phyloP scores from a whole-genome alignment of 2,329 filamentous ascomycete species.

The Beauveria rudraprayagi region DNA sequence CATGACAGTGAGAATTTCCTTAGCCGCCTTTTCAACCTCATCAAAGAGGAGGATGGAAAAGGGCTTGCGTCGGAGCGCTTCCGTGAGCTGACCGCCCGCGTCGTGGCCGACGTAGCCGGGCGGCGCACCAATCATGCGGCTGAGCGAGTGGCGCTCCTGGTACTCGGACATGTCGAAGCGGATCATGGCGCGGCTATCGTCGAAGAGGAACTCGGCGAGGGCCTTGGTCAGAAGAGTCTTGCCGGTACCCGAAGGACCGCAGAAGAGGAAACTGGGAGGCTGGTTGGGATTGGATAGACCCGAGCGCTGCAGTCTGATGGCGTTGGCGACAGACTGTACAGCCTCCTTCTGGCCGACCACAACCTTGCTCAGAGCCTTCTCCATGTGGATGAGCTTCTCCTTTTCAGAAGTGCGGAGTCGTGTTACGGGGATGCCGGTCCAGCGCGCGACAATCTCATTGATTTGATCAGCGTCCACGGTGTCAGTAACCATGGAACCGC shows the following conservation, averaged over 20 bases:
- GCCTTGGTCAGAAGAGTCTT: constrained; percentile 97
- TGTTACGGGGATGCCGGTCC: constrained; percentile 97
- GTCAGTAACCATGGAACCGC: constrained; percentile 76
- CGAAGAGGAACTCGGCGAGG: constrained; percentile 94
- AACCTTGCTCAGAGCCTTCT: constrained; percentile 71
- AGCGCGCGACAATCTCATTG: constrained; percentile 94
- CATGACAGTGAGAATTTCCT: constrained; percentile 92
- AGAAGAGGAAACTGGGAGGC: constrained; percentile 97
- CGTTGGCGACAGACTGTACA: constrained; percentile 86
- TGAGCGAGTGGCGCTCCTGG: constrained; percentile 91
- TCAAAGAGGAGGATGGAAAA: constrained; percentile 98
- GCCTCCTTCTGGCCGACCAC: constrained; percentile 95
- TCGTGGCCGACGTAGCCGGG: constrained; percentile 97
- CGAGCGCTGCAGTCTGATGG: constrained; percentile 89
- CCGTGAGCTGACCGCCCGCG: constrained; percentile 88
- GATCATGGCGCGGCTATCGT: constrained; percentile 95
- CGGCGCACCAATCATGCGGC: constrained; percentile 94
- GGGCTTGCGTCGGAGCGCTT: constrained; percentile 84
- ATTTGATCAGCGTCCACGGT: constrained; percentile 95
- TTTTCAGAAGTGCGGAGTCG: constrained; percentile 91
- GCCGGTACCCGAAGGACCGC: constrained; percentile 94
- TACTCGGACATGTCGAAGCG: constrained; percentile 99
- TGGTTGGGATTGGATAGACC: constrained; percentile 94
- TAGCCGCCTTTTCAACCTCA: constrained; percentile 96
- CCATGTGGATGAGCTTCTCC: constrained; percentile 98